Evolutionary conservation across 768 basidiomycete genomes (phyloP).

Genomic region (Hericium erinaceus): DNA sequence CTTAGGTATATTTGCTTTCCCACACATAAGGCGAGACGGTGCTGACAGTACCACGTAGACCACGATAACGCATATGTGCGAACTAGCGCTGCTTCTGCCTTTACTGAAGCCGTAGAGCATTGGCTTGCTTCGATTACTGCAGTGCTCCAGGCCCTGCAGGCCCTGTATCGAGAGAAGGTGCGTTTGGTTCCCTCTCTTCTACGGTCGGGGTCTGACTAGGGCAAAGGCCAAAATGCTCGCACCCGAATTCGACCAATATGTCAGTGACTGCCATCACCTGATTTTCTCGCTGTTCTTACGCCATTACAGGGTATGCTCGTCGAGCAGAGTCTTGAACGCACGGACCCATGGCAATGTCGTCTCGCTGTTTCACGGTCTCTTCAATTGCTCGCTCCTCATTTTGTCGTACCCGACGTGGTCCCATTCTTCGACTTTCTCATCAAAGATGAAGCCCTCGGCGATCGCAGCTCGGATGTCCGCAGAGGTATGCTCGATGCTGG

Average conservation of each 20-base stretch:
- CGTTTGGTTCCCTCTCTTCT: background rate
- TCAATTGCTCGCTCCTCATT: conserved; percentile 53
- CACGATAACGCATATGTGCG: conserved; percentile 81
- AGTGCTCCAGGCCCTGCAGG: conserved; percentile 48
- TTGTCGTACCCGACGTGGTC: conserved; percentile 51
- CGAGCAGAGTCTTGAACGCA: conserved; percentile 71
- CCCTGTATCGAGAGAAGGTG: conserved; percentile 80
- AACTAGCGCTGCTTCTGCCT: conserved; percentile 54
- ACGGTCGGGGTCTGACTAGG: background rate
- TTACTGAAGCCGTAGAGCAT: conserved; percentile 68
- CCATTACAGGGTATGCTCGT: conserved; percentile 80
- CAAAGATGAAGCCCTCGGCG: conserved; percentile 79
- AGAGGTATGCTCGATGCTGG: conserved; percentile 84
- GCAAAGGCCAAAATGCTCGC: conserved; percentile 71
- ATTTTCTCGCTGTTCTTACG: background rate
- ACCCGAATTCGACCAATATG: conserved; percentile 91
- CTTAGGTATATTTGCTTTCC: conserved; percentile 45
- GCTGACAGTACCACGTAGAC: conserved; percentile 30
- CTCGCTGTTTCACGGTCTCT: conserved; percentile 66
- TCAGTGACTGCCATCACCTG: conserved; percentile 26
- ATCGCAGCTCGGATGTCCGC: conserved; percentile 73
- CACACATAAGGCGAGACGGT: background rate
- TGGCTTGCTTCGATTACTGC: conserved; percentile 49
- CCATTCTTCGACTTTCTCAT: conserved; percentile 82
- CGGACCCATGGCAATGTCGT: conserved; percentile 84